Base-by-base conservation (phyloP, 495 filamentous ascomycete species). In the Venustampulla echinocandica region DNA sequence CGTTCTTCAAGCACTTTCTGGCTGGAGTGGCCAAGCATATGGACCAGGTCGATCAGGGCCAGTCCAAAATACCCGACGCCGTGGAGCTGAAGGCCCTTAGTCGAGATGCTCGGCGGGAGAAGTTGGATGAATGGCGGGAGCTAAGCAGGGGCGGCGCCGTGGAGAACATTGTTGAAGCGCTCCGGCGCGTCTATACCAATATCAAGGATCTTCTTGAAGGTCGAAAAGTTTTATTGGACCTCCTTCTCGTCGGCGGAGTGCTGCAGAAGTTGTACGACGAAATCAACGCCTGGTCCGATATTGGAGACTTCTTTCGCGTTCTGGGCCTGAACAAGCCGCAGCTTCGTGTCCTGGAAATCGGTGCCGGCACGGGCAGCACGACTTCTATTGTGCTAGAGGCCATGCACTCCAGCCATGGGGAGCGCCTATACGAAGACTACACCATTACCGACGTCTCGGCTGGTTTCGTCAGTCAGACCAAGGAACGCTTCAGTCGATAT, bases 391-490 rank as follows among this genome's bases (percentile, higher is more conserved):
- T 30, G 7, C 7, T 30, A 7, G n/a, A 30, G 7, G n/a, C 7
- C n/a, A 7, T 30, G 7, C 7, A 30, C 7, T 7, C 7, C n/a
- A n/a, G n/a, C 7, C n/a, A 30, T 30, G 27, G 27, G 7, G 27
- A 30, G 27, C 27, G 27, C n/a, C 27, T 30, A 7, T 30, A 30
- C 27, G 7, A 30, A 7, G n/a, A n/a, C 27, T 30, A 30, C 27
- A 59, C 53, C 1, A 78, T 74, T 46, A 77, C 74, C 1, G 75
- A 79, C 35, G 64, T 77, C 4, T 77, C 72, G 0, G 51, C 68
- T 0, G 61, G 61, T 0, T 76, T 75, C 46, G 74, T 77, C 24
- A 65, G 70, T 34, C 64, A 62, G 13, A 60, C 64, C 0, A 53
- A 49, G n/a, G 53, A 60, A n/a, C 24, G 45, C 4, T 62, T 55